Evolutionary conservation across 1,284 basidiomycete genomes (phyloP).

Genomic region (Sanguinoderma infundibulare): DNA sequence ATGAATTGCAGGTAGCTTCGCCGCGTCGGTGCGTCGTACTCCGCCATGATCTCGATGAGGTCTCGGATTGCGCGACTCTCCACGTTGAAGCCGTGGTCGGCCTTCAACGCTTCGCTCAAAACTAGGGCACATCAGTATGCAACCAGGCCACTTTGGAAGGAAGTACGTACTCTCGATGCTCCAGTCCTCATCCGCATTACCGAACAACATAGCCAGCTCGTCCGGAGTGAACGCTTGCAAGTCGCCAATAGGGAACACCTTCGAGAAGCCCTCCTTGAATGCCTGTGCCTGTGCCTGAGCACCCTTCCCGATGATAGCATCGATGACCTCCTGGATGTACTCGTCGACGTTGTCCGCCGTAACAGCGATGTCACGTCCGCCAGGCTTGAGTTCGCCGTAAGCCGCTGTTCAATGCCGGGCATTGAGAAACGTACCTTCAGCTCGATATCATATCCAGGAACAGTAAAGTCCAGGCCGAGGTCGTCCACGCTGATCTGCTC

Average conservation of each 20-base stretch:
- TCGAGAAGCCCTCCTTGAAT: conserved; percentile 90
- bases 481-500: conserved; percentile 77
- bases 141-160: not conserved
- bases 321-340: conserved; percentile 83
- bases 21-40: conserved; percentile 75
- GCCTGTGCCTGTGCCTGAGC: conserved; percentile 78
- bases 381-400: conserved; percentile 51
- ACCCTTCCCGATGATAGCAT: conserved; percentile 82
- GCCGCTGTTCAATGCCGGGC: not conserved
- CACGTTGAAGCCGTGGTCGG: conserved; percentile 97
- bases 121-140: conserved; percentile 49
- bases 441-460: conserved; percentile 95
- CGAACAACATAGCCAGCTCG: conserved; percentile 93
- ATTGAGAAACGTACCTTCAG: conserved; percentile 61
- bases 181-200: conserved; percentile 97
- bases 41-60: conserved; percentile 86
- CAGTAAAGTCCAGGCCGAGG: conserved; percentile 92
- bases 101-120: conserved; percentile 90
- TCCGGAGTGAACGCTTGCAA: conserved; percentile 92
- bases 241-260: conserved; percentile 92
- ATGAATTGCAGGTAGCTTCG: conserved; percentile 96
- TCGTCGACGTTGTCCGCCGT: conserved; percentile 87
- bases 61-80: conserved; percentile 91
- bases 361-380: conserved; percentile 81
- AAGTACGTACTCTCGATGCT: conserved; percentile 76